Conservation (phyloP, 2,329 filamentous ascomycete genomes). For the Aspergillus novofumigatus region DNA sequence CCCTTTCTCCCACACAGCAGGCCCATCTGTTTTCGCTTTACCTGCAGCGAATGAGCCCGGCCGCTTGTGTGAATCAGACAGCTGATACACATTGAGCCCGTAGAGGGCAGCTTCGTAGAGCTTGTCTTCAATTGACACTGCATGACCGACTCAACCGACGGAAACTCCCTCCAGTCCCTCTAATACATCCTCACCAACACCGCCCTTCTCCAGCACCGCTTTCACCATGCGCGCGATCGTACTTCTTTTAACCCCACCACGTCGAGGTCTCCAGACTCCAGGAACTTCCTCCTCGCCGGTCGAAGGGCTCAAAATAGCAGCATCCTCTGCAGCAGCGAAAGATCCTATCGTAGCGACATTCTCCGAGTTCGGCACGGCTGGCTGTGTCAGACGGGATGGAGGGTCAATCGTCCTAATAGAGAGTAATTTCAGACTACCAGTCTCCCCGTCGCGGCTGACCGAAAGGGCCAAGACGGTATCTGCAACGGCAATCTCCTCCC, state of each 20-base stretch:
- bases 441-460: conserved; percentile 47
- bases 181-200: conserved; percentile 82
- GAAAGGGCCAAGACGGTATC: conserved; percentile 86
- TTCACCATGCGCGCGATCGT: conserved; percentile 71
- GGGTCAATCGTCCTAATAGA: conserved; percentile 71
- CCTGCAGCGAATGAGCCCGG: not conserved
- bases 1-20: not conserved
- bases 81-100: not conserved
- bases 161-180: conserved; percentile 69
- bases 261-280: conserved; percentile 79
- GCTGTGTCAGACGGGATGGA: conserved; percentile 67
- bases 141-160: conserved; percentile 45
- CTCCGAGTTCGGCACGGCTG: conserved; percentile 62
- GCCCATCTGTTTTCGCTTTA: not conserved
- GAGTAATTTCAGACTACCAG: conserved; percentile 55
- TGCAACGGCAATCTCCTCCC: conserved; percentile 89
- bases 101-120: not conserved
- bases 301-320: conserved; percentile 40
- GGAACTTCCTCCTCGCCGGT: conserved; percentile 56
- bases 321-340: conserved; percentile 38
- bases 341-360: conserved; percentile 52
- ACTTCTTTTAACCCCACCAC: conserved; percentile 74
- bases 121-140: not conserved
- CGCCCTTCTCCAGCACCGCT: conserved; percentile 69
- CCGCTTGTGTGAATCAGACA: not conserved